These are phyloP conservation scores for Smallanthus sonchifolius DNA, from an alignment of 129 eudicot genomes.

Conservation along the genomic window DNA sequence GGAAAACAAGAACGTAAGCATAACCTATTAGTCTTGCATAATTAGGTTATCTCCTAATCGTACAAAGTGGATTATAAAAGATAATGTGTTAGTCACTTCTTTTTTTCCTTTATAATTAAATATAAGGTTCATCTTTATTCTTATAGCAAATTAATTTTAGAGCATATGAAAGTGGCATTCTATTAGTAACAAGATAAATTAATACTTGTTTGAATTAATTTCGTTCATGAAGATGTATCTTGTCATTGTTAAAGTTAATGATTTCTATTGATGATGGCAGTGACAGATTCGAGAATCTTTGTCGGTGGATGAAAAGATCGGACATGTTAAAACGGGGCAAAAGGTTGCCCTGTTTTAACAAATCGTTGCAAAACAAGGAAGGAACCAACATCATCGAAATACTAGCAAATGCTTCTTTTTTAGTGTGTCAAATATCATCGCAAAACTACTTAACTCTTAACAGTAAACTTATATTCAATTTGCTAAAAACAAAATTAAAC, in stretches of 20 bases:
- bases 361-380: too few relatives aligned
- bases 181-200: background rate
- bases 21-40: conserved; percentile 15
- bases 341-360: too few relatives aligned
- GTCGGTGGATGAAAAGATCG: too few relatives aligned
- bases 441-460: too few relatives aligned
- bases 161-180: background rate
- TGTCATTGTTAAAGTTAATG: background rate
- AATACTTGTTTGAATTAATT: background rate
- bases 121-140: too few relatives aligned
- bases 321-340: too few relatives aligned
- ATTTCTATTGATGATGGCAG: background rate
- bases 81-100: background rate
- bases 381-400: too few relatives aligned
- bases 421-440: too few relatives aligned
- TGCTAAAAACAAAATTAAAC: too few relatives aligned
- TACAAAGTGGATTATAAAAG: background rate
- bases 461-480: too few relatives aligned
- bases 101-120: background rate
- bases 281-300: too few relatives aligned
- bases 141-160: background rate
- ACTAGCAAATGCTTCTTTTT: too few relatives aligned
- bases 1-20: conserved; percentile 35
- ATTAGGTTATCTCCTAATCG: conserved; percentile 19
- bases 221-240: background rate